Evolutionary conservation across 2,329 filamentous ascomycete genomes (phyloP), one percentile per base, ranked within the genome.

Genomic region (Diplocarpon mali): DNA sequence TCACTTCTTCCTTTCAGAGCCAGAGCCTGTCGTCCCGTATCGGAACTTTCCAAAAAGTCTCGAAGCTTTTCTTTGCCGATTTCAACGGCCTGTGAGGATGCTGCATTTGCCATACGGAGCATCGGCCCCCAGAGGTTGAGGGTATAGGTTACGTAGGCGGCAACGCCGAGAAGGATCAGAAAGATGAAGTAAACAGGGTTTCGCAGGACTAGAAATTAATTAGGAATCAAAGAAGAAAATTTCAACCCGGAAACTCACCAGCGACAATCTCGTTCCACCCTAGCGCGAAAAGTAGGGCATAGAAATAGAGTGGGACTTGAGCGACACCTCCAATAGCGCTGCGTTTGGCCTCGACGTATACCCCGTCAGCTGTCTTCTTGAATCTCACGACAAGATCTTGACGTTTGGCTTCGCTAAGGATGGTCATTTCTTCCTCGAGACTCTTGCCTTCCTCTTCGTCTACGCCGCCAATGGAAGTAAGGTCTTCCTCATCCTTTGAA

Each of bases 241-340:
- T 9, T 12, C 27, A 35, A 29, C 15, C 15, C 11, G 30, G 49
- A 35, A 38, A 64, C 84, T 73, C 73, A 94, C 89, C 87, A 60
- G 89, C 85, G 54, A 94, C 70, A 52, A 98, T 89, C 67, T 98
- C 92, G 65, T 98, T 98, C 92, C 92, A 98, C n/a, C 92, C 92
- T 39, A 98, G 72, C 16, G 87, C 85, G 53, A 98, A 69, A 45
- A 98, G 71, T 45, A 96, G 65, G 35, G 79, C 86, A 58, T 95
- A 98, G 65, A 98, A 95, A 66, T 95, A 96, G 50, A 94, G 68
- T 5, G 92, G 92, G 40, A 98, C 80, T 65, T 95, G 89, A 4
- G 89, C 85, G 57, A 98, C 85, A 46, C 90, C 89, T 44, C 92
- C 92, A 61, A 98, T 93, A 35, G 92, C 92, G 62, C 90, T 89